Base-by-base conservation (phyloP, 2,329 filamentous ascomycete genomes). In the Botrytis sinoallii region DNA sequence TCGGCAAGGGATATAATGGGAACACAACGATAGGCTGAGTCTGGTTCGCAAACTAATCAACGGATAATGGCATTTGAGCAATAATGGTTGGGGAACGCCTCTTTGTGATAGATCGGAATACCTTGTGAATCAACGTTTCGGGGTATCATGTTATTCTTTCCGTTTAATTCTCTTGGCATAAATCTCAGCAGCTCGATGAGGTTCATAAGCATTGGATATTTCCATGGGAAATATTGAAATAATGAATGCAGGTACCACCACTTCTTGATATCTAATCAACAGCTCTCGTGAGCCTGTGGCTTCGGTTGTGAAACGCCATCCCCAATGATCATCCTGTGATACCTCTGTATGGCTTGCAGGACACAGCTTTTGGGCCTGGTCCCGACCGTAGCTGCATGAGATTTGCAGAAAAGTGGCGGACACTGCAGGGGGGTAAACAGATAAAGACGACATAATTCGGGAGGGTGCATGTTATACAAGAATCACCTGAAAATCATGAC, bases 401-500 rank as follows among this genome's bases (percentile, higher is more conserved):
- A 69, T 60, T 59, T 72, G 63, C 55, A 72, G 55, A 48, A 48
- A 61, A 40, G 52, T 29, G 40, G n/a, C 61, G 71, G 61, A 32
- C 64, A 61, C 71, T 38, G 4, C 71, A 72, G 71, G 57, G 57
- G 38, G 25, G 48, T 72, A 35, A 68, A 46, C 71, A 59, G 46
- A 52, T 52, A 42, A 69, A 60, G 52, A 60, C 63, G 63, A 59
- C 29, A 72, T 60, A 48, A 48, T 46, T 42, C 71, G 71, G 71
- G 40, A 69, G 46, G 52, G 20, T 72, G 63, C 71, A 72, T 57
- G 71, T 48, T 59, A 32, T 48, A 52, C 71, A 69, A 61, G 42
- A 72, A 69, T 72, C 71, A 72, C 71, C 71, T 72, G 64, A 60
- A 72, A 69, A 61, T 29, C 71, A 55, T 72, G 71, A 68, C 52